Evolutionary conservation across 2,329 filamentous ascomycete species (phyloP).

Genomic region (Myotisia sp.): DNA sequence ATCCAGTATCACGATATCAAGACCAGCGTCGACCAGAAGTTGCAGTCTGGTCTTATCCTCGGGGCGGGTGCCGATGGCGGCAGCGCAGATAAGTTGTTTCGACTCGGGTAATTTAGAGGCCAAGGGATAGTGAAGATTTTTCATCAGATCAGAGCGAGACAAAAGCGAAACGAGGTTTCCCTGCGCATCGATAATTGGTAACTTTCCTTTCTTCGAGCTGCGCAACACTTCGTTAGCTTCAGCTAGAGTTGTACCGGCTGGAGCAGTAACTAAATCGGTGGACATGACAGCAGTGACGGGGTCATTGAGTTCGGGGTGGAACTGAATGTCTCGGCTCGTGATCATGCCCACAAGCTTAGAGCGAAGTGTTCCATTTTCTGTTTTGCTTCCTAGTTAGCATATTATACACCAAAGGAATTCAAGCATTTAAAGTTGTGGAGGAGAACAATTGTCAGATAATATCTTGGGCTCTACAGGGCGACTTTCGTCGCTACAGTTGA

Average conservation of each 20-base stretch:
- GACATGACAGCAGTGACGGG: slow-evolving; percentile 87
- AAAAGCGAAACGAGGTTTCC: slow-evolving; percentile 85
- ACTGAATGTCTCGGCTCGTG: slow-evolving; percentile 95
- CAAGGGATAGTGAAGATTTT: slow-evolving; percentile 93
- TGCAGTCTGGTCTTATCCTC: slow-evolving; percentile 79
- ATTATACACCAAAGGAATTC: slow-evolving; percentile 11
- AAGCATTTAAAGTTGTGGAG: slow-evolving; percentile 8
- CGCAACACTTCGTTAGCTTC: slow-evolving; percentile 90
- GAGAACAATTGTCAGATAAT: slow-evolving; percentile 33
- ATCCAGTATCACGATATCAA: slow-evolving; percentile 91
- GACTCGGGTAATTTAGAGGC: slow-evolving; percentile 93
- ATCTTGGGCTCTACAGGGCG: slow-evolving; percentile 65
- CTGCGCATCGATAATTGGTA: slow-evolving; percentile 73
- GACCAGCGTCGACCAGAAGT: slow-evolving; percentile 81
- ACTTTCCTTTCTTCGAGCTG: slow-evolving; percentile 95
- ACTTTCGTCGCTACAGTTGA: slow-evolving; percentile 82
- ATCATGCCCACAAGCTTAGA: slow-evolving; percentile 96
- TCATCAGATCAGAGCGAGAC: slow-evolving; percentile 89
- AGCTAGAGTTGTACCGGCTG: slow-evolving; percentile 62
- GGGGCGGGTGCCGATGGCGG: slow-evolving; percentile 85
- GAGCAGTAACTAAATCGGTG: slow-evolving; percentile 80
- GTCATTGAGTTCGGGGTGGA: slow-evolving; percentile 60
- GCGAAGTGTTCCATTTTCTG: slow-evolving; percentile 81
- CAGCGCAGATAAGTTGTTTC: slow-evolving; percentile 92
- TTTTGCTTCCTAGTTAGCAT: slow-evolving; percentile 6